These are phyloP conservation scores for Calocera cornea DNA, from an alignment of 768 basidiomycete species.

Conservation along the genomic window DNA sequence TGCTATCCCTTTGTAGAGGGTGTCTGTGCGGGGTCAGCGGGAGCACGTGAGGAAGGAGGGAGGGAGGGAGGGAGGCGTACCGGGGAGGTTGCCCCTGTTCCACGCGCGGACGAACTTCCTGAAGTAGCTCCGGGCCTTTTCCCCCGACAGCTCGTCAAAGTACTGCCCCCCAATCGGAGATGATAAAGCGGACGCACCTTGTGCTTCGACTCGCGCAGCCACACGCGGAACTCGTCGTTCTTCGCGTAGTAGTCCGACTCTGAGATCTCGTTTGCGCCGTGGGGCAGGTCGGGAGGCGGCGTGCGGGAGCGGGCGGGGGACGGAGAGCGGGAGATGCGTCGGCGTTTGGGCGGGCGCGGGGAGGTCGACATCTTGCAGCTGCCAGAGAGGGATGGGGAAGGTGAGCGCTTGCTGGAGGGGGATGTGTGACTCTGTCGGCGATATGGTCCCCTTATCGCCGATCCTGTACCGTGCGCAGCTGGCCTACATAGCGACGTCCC, in stretches of 20 bases:
- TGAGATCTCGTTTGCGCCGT: constrained; percentile 39
- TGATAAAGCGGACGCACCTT: constrained; percentile 29
- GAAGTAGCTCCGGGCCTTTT: constrained; percentile 78
- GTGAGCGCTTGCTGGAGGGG: no score
- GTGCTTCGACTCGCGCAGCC: constrained; percentile 63
- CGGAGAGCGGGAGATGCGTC: constrained; percentile 3
- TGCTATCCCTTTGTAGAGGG: constrained; percentile 49
- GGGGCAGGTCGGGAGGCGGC: not conserved
- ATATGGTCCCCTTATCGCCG: not conserved
- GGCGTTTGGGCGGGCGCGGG: not conserved
- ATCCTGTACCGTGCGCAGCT: no score
- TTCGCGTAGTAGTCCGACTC: constrained; percentile 84
- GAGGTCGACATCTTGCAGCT: not conserved
- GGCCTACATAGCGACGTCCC: no score
- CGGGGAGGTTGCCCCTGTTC: constrained; percentile 64
- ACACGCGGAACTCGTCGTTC: constrained; percentile 70
- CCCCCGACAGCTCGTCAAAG: constrained; percentile 72
- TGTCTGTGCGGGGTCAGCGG: constrained; percentile 25
- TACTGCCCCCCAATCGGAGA: constrained; percentile 37
- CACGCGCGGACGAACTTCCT: constrained; percentile 86
- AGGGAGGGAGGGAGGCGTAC: constrained; percentile 27
- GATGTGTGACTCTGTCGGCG: not conserved
- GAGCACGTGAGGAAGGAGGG: not conserved
- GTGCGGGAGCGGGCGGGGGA: not conserved
- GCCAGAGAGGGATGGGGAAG: no score